A percentile compares a stretch with the other conserved stretches of the same genome.
These are phyloP conservation scores for Globisporangium alternatum DNA, from an alignment of 352 stramenopile species.

Conservation along the genomic window DNA sequence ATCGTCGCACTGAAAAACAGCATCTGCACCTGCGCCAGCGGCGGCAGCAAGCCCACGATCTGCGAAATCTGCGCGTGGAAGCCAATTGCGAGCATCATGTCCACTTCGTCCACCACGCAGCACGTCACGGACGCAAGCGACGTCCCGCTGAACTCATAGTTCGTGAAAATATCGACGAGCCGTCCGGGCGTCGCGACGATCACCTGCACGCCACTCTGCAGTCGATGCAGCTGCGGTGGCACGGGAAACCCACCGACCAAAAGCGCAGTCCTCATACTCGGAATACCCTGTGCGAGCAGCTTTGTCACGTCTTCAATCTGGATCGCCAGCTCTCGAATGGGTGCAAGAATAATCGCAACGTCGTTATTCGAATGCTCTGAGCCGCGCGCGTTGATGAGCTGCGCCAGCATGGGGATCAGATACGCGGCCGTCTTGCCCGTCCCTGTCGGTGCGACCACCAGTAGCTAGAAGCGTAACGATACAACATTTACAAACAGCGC, in stretches of 20 bases:
- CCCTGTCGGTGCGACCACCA: constrained; percentile 63
- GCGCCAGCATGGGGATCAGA: constrained; percentile 49
- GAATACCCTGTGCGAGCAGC: constrained; percentile 47
- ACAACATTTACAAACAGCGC: not conserved
- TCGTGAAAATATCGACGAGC: constrained; percentile 47
- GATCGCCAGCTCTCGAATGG: constrained; percentile 68
- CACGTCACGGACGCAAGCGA: constrained; percentile 34
- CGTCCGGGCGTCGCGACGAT: constrained; percentile 65
- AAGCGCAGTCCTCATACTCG: constrained; percentile 63
- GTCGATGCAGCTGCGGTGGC: constrained; percentile 59
- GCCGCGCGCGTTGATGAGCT: constrained; percentile 22
- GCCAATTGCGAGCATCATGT: constrained; percentile 64
- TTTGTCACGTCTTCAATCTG: constrained; percentile 71
- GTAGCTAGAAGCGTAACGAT: constrained; percentile 24
- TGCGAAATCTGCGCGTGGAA: constrained; percentile 49
- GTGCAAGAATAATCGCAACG: constrained; percentile 50
- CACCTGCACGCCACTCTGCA: constrained; percentile 54
- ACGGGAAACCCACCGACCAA: constrained; percentile 65
- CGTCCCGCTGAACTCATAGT: not conserved
- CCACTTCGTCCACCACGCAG: constrained; percentile 74
- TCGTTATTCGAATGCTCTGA: constrained; percentile 6
- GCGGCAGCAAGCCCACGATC: constrained; percentile 38
- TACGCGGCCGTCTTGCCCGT: constrained; percentile 71
- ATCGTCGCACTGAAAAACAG: constrained; percentile 63
- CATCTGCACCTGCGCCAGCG: constrained; percentile 32